Evolutionary conservation across 345 rosid species (phyloP).

Genomic region (Populus simonii): DNA sequence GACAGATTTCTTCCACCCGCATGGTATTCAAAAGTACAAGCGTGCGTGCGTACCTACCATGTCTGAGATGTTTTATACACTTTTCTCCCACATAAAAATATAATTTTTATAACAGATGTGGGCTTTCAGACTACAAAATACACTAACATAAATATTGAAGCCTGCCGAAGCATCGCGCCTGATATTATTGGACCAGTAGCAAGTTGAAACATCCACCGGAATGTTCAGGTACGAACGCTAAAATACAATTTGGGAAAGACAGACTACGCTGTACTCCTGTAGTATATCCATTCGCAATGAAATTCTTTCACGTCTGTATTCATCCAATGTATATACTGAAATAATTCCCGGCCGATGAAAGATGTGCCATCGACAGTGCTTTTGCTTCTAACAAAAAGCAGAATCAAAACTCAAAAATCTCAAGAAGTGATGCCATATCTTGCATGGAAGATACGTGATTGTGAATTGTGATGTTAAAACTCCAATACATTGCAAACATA

Average conservation of each 20-base stretch:
- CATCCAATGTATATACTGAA: not conserved
- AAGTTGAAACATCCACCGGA: not conserved
- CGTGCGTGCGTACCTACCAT: too few relatives aligned
- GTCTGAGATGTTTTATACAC: too few relatives aligned
- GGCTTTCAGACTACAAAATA: not conserved
- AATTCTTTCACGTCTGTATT: not conserved
- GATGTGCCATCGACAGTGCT: not conserved
- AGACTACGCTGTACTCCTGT: not conserved
- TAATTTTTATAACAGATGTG: too few relatives aligned
- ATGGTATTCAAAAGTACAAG: too few relatives aligned
- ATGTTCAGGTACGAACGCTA: not conserved
- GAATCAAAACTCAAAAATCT: not conserved
- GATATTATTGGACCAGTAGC: not conserved
- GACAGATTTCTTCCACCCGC: too few relatives aligned
- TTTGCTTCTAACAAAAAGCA: not conserved
- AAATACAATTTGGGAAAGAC: not conserved
- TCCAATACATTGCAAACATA: not conserved
- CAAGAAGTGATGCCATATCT: constrained; percentile 12
- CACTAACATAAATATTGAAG: not conserved
- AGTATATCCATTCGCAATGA: not conserved
- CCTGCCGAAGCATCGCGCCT: not conserved
- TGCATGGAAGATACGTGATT: constrained; percentile 5
- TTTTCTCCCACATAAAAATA: too few relatives aligned
- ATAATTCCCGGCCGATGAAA: not conserved
- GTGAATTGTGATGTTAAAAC: not conserved